Evolutionary conservation across 2,329 filamentous ascomycete species (phyloP).

Genomic region (Waltergamsia citrina): DNA sequence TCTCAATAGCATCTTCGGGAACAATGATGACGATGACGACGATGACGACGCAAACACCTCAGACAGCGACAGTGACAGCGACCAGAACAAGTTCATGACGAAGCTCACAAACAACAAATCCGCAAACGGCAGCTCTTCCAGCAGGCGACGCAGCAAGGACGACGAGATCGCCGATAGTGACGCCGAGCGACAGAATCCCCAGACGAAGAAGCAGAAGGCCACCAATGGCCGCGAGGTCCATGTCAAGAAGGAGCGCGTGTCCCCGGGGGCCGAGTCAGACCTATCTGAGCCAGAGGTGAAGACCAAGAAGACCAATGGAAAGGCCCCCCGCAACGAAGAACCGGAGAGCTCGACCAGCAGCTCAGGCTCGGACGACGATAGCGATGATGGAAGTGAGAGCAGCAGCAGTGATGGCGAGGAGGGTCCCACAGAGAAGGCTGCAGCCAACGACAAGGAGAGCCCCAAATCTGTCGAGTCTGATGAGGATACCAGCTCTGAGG

Average conservation of each 20-base stretch:
- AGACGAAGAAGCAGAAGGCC: slow-evolving; percentile 7
- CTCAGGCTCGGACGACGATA: neutral
- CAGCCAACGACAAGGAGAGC: neutral
- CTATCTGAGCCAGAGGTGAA: neutral
- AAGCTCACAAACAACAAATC: slow-evolving; percentile 1
- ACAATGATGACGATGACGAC: slow-evolving; percentile 18
- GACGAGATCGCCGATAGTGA: slow-evolving; percentile 34
- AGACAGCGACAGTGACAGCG: slow-evolving; percentile 21
- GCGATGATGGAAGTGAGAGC: neutral
- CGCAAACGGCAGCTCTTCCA: slow-evolving; percentile 4
- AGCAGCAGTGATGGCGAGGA: slow-evolving; percentile 2
- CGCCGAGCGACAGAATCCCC: slow-evolving; percentile 17
- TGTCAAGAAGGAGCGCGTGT: slow-evolving; percentile 2
- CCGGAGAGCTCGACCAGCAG: neutral
- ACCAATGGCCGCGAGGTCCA: slow-evolving; percentile 11
- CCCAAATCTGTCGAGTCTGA: slow-evolving; percentile 1
- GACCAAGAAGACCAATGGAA: neutral
- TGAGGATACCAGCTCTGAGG: slow-evolving; percentile 1
- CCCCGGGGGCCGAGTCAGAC: slow-evolving; percentile 4
- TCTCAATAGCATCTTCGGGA: slow-evolving; percentile 17
- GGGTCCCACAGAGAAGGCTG: neutral
- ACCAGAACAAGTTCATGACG: slow-evolving; percentile 17
- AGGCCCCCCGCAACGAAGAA: slow-evolving; percentile 3
- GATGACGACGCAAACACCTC: slow-evolving; percentile 17
- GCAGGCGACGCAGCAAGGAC: slow-evolving; percentile 19